Percentiles rank a stretch among this genome's conserved stretches.
Conservation (phyloP, 306 rosid genomes). For the Trifolium subterraneum region DNA sequence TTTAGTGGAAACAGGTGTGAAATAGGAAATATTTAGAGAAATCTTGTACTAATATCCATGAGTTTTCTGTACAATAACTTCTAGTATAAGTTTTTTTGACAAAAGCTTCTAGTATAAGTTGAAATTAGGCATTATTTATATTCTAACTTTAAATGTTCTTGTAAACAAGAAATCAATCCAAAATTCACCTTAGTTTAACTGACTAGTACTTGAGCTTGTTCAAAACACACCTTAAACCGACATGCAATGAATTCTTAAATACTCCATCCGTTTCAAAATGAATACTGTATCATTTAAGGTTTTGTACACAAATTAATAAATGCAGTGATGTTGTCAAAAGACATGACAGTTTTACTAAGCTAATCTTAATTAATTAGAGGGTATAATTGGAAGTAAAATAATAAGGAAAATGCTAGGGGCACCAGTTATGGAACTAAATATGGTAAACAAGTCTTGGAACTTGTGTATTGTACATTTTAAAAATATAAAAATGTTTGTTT, state of each 20-base stretch:
- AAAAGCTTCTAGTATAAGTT: neutral
- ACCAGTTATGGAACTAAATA: too few relatives aligned
- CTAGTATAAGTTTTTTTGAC: neutral
- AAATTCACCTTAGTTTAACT: neutral
- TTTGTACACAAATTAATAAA: too few relatives aligned
- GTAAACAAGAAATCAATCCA: neutral
- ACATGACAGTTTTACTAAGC: too few relatives aligned
- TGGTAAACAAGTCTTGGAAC: too few relatives aligned
- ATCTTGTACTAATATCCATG: neutral
- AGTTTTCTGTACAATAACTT: neutral
- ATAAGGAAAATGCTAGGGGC: too few relatives aligned
- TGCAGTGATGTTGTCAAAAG: too few relatives aligned
- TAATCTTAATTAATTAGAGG: too few relatives aligned
- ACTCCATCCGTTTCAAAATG: too few relatives aligned
- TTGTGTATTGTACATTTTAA: too few relatives aligned
- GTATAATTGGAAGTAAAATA: too few relatives aligned
- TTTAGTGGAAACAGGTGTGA: neutral
- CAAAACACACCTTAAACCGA: neutral
- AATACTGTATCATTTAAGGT: too few relatives aligned
- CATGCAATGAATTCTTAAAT: conserved; percentile 5
- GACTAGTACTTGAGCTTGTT: neutral
- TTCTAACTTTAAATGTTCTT: neutral
- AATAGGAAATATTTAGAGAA: neutral
- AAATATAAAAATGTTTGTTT: too few relatives aligned
- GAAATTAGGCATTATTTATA: neutral